Percentiles rank a stretch among this genome's conserved stretches.
Conservation (phyloP, 192 early-diverging fungal species). For the Rhizophagus prolifer region DNA sequence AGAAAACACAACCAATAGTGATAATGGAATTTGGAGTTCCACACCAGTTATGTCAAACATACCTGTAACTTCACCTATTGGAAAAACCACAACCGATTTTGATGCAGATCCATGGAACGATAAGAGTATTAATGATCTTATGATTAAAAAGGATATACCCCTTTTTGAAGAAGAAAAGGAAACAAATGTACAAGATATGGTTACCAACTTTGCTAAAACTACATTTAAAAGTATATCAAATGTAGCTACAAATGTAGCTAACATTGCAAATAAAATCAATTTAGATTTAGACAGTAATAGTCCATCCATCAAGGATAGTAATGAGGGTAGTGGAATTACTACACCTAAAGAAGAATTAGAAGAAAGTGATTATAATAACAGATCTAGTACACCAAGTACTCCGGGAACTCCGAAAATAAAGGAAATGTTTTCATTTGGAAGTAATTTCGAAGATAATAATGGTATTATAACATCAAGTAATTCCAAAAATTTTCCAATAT, state of each 20-base stretch:
- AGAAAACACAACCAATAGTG: neutral
- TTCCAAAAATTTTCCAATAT: neutral
- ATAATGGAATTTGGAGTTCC: neutral
- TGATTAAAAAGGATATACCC: neutral
- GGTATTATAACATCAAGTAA: neutral
- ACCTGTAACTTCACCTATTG: neutral
- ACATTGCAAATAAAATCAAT: constrained; percentile 5
- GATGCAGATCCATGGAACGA: constrained; percentile 20
- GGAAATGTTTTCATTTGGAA: constrained; percentile 22
- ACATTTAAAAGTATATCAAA: constrained; percentile 6
- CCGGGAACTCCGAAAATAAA: neutral
- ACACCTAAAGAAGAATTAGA: neutral
- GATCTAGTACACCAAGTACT: neutral
- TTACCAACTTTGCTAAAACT: constrained; percentile 9
- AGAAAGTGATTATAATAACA: neutral
- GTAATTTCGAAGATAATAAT: too few relatives aligned
- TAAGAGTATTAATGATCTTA: neutral
- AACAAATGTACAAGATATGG: neutral
- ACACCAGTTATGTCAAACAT: neutral
- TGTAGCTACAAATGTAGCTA: neutral
- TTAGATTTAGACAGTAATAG: neutral
- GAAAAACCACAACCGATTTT: neutral
- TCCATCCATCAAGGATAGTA: neutral
- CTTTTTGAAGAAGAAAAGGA: neutral
- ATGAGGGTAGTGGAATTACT: neutral